Evolutionary conservation across 129 eudicot genomes (phyloP).

Genomic region (Pseudognaphalium luteoalbum): DNA sequence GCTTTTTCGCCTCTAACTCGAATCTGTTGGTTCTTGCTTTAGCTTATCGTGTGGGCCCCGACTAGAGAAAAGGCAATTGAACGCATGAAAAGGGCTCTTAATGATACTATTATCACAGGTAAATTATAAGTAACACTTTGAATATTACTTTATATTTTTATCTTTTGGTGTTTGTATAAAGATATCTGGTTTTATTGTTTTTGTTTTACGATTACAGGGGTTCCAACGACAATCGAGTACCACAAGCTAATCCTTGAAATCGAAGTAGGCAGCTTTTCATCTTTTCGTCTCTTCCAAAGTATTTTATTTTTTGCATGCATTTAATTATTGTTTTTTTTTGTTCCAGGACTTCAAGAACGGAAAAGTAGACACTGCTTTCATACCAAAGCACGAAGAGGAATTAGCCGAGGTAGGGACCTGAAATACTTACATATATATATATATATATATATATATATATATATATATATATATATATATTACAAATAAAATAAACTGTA

Average conservation of each 20-base stretch:
- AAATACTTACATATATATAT: background rate
- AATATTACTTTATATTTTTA: background rate
- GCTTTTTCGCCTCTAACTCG: background rate
- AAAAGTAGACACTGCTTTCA: constrained; percentile 95
- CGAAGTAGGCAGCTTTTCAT: constrained; percentile 54
- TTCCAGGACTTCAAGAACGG: constrained; percentile 90
- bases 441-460: too few relatives aligned
- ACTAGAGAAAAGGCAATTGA: constrained; percentile 95
- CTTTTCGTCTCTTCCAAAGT: background rate
- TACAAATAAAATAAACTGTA: background rate
- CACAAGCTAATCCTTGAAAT: constrained; percentile 95
- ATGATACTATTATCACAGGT: constrained; percentile 90
- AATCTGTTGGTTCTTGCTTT: constrained; percentile 23
- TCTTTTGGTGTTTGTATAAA: background rate
- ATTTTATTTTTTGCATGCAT: background rate
- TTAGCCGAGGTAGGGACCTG: constrained; percentile 70
- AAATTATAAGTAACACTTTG: background rate
- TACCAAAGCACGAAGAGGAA: constrained; percentile 94
- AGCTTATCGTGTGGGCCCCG: constrained; percentile 99
- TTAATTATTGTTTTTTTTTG: constrained; percentile 4
- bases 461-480: background rate
- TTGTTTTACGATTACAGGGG: constrained; percentile 53
- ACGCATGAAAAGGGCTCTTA: constrained; percentile 98
- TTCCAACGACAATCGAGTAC: constrained; percentile 96
- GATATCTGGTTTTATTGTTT: background rate